Evolutionary conservation across 2,329 filamentous ascomycete species (phyloP).

Genomic region (Metarhizium guizhouense): DNA sequence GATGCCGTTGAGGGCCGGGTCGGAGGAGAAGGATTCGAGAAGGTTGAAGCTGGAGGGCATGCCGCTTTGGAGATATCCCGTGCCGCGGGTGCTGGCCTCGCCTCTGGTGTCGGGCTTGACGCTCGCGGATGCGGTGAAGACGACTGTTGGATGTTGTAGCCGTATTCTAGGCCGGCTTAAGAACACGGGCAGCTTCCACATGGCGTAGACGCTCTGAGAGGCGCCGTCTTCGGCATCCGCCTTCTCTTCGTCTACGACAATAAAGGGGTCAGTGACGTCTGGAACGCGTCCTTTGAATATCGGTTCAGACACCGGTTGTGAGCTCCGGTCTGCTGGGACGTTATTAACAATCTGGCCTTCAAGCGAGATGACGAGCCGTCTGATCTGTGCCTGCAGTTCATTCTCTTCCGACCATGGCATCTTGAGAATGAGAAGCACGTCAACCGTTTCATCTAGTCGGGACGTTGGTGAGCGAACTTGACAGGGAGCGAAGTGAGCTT

Average conservation of each 20-base stretch:
- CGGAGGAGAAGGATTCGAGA: conserved; percentile 62
- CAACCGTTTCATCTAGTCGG: conserved; percentile 60
- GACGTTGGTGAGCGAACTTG: conserved; percentile 16
- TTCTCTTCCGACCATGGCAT: conserved; percentile 51
- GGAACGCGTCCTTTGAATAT: conserved; percentile 49
- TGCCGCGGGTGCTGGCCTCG: conserved; percentile 22
- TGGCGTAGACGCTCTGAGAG: conserved; percentile 37
- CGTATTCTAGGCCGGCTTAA: conserved; percentile 53
- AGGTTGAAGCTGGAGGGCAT: conserved; percentile 64
- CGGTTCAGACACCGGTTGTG: conserved; percentile 43
- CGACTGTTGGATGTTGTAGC: conserved; percentile 55
- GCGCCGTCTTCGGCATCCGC: conserved; percentile 15
- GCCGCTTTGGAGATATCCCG: conserved; percentile 62
- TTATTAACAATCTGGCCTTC: conserved; percentile 58
- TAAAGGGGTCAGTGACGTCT: conserved; percentile 40
- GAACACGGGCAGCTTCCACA: conserved; percentile 54
- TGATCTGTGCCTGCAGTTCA: conserved; percentile 48
- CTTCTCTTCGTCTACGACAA: conserved; percentile 35
- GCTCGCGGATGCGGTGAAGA: conserved; percentile 54
- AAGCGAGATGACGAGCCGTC: conserved; percentile 54
- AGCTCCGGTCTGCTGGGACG: conserved; percentile 37
- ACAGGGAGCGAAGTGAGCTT: not conserved
- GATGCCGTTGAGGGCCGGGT: conserved; percentile 52
- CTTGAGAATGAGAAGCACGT: conserved; percentile 59
- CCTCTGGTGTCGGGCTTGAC: conserved; percentile 39